phyloP scores from a whole-genome alignment of 106 monocot genomes.

The Posidonia australis region DNA sequence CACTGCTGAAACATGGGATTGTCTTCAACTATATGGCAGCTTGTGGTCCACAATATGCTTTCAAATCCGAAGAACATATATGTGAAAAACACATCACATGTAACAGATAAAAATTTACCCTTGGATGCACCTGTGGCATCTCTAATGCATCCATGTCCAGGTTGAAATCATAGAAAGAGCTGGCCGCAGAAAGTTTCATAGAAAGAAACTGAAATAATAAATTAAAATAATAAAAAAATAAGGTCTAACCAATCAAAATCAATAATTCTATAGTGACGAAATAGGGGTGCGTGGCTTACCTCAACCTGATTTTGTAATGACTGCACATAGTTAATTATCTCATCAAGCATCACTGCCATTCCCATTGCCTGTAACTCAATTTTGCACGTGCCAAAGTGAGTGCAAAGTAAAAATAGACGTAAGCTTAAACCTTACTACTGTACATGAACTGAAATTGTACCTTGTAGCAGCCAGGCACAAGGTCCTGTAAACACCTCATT shows the following conservation, averaged over 20 bases:
- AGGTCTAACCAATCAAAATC: neutral
- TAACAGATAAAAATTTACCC: neutral
- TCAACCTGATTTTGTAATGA: constrained; percentile 75
- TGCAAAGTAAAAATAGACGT: too few species aligned
- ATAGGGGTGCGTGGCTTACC: constrained; percentile 15
- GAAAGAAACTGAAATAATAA: constrained; percentile 48
- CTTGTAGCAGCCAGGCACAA: constrained; percentile 29
- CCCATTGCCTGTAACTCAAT: constrained; percentile 69
- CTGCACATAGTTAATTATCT: constrained; percentile 72
- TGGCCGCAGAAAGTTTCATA: constrained; percentile 61
- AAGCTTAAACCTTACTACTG: too few species aligned
- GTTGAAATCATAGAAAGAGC: constrained; percentile 38
- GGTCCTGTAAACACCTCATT: constrained; percentile 19
- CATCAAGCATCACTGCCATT: constrained; percentile 56
- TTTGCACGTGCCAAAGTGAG: too few species aligned
- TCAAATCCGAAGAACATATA: too few species aligned
- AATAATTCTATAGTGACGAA: neutral
- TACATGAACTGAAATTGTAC: too few species aligned
- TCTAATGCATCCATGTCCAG: constrained; percentile 22
- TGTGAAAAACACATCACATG: too few species aligned
- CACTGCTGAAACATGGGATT: too few species aligned
- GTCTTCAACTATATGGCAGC: too few species aligned
- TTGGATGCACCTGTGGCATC: constrained; percentile 13
- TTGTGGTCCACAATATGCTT: too few species aligned
- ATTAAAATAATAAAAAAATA: neutral